Base-by-base conservation (phyloP, 2,329 filamentous ascomycete species). In the Botrytis aclada region DNA sequence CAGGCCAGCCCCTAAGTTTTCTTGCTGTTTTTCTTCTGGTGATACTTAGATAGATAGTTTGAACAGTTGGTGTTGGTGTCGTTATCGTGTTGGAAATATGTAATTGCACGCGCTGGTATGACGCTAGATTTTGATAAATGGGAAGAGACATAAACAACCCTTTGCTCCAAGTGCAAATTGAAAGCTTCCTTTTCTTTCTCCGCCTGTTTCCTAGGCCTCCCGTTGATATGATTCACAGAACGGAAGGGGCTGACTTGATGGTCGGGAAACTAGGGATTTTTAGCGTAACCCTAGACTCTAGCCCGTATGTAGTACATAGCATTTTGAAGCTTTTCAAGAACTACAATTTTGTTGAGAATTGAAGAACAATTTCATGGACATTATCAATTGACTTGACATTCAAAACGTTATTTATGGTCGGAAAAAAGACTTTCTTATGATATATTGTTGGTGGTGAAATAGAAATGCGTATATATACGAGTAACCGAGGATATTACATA, bases 201-300 rank as follows among this genome's bases (percentile, higher is more conserved):
- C 1, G 12, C 2, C n/a, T 16, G 3, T 4, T n/a, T 39, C 25
- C 37, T 18, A 0, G 2, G 22, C 1, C 9, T 41, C 0, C 0
- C 8, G 14, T 41, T n/a, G 10, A 9, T 41, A 10, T 9, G 34
- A 2, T n/a, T 18, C 4, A 41, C 34, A n/a, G 10, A n/a, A 22
- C n/a, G 34, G 22, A 25, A 16, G 25, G 14, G 16, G 14, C 25
- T 14, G 14, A 29, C n/a, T 18, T 18, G 25, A 22, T n/a, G 12
- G 1, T 39, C 25, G 34, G 1, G 37, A 39, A 62, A n/a, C 34
- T 62, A 18, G 60, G 7, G 32, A n/a, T 4, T 22, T 20, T n/a
- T n/a, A 62, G 22, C 37, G 22, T 25, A 4, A 2, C 22, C 47
- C 47, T n/a, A n/a, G 47, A 25, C 25, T 39, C 25, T 61, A n/a